These are phyloP conservation scores for Aureobasidium sp. DNA, from an alignment of 2,329 filamentous ascomycete species.

Conservation along the genomic window DNA sequence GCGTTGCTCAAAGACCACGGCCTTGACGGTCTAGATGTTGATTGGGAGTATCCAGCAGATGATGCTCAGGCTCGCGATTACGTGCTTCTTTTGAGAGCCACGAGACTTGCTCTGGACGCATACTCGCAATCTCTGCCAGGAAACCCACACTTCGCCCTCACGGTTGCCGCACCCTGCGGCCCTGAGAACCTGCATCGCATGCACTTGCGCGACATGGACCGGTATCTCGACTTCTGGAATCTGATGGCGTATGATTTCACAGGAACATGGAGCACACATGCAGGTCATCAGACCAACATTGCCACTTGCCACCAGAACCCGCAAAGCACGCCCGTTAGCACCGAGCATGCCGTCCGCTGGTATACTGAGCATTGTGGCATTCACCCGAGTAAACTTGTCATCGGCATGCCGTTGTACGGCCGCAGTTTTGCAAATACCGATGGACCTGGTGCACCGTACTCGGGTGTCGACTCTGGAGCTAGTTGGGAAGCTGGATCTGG, in stretches of 20 bases:
- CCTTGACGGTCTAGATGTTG: constrained; percentile 47
- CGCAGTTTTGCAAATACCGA: constrained; percentile 73
- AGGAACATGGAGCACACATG: constrained; percentile 64
- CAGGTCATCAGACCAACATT: constrained; percentile 77
- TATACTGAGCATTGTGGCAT: constrained; percentile 60
- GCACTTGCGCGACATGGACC: constrained; percentile 33
- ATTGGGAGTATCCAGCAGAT: constrained; percentile 39
- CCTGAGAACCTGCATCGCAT: constrained; percentile 35
- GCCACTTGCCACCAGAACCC: constrained; percentile 51
- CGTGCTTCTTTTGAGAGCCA: constrained; percentile 31
- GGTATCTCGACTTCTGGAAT: constrained; percentile 41
- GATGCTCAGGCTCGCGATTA: constrained; percentile 33
- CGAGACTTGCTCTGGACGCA: constrained; percentile 30
- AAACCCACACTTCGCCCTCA: constrained; percentile 34
- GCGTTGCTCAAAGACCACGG: constrained; percentile 70
- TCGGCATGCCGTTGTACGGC: constrained; percentile 90
- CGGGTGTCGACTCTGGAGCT: constrained; percentile 60
- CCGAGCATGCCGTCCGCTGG: constrained; percentile 57
- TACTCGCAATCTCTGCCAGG: constrained; percentile 29
- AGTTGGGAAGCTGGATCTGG: constrained; percentile 65
- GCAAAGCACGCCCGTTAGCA: constrained; percentile 67
- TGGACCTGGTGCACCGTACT: constrained; percentile 60
- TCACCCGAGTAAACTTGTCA: constrained; percentile 61
- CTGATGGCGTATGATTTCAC: constrained; percentile 49
- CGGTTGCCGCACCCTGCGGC: constrained; percentile 37